Evolutionary conservation across 208 protist genomes (phyloP).

Genomic region (Lotmaria passim): DNA sequence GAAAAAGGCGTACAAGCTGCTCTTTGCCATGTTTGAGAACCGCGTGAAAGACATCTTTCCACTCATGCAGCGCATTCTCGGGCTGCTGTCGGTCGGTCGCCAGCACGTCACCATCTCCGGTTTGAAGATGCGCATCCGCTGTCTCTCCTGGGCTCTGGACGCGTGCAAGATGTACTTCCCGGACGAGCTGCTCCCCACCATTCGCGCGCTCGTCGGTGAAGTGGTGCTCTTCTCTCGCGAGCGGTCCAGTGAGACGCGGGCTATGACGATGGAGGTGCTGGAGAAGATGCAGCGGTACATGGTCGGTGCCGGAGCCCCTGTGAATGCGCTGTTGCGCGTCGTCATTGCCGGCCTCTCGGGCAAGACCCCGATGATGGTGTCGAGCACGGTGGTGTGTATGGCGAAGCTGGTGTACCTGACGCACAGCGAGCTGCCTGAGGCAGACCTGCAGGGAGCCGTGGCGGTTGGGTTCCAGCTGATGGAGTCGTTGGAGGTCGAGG

Average conservation of each 20-base stretch:
- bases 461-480: conserved; percentile 79
- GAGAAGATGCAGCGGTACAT: conserved; percentile 90
- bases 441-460: conserved; percentile 68
- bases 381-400: conserved; percentile 83
- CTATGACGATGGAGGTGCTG: conserved; percentile 83
- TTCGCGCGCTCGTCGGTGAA: conserved; percentile 69
- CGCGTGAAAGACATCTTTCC: conserved; percentile 79
- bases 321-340: conserved; percentile 75
- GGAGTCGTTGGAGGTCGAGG: conserved; percentile 67
- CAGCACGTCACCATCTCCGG: conserved; percentile 85
- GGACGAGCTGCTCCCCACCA: conserved; percentile 57
- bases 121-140: conserved; percentile 88
- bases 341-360: conserved; percentile 81
- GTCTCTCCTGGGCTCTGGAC: conserved; percentile 85
- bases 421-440: conserved; percentile 60
- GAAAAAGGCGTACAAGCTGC: conserved; percentile 92
- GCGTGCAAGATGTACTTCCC: conserved; percentile 90
- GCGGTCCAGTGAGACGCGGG: conserved; percentile 77
- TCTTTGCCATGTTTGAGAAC: conserved; percentile 86
- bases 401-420: conserved; percentile 84
- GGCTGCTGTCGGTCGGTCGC: conserved; percentile 74
- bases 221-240: conserved; percentile 81
- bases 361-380: conserved; percentile 77
- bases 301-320: conserved; percentile 52
- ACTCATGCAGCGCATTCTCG: conserved; percentile 69